phyloP scores from a whole-genome alignment of 345 rosid species.

The Combretum micranthum region DNA sequence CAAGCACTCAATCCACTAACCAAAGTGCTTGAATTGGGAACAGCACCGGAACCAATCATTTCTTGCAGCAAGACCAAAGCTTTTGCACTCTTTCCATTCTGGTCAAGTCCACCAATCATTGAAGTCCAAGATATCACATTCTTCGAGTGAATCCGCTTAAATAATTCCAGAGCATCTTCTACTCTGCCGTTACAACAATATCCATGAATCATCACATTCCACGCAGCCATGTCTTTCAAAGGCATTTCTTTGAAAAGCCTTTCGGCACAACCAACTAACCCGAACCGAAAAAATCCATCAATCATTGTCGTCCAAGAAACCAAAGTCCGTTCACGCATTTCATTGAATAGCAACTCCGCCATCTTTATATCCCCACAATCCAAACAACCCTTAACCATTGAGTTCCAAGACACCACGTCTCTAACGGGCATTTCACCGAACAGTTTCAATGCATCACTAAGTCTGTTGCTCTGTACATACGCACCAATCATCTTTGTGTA shows the following conservation, averaged over 20 bases:
- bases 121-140: slow-evolving; percentile 83
- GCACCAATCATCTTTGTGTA: slow-evolving; percentile 54
- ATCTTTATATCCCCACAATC: slow-evolving; percentile 42
- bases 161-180: slow-evolving; percentile 44
- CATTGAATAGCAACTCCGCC: slow-evolving; percentile 45
- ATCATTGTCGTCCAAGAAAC: slow-evolving; percentile 75
- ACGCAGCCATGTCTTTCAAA: slow-evolving; percentile 50
- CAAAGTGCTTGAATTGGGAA: slow-evolving; percentile 44
- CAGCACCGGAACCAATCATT: slow-evolving; percentile 38
- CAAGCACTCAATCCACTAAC: slow-evolving; percentile 53
- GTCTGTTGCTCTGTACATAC: slow-evolving; percentile 22
- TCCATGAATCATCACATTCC: slow-evolving; percentile 76
- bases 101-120: slow-evolving; percentile 67
- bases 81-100: slow-evolving; percentile 40
- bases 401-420: slow-evolving; percentile 61
- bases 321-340: slow-evolving; percentile 59
- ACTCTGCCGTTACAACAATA: slow-evolving; percentile 45
- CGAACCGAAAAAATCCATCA: slow-evolving; percentile 49
- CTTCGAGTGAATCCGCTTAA: slow-evolving; percentile 45
- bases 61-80: slow-evolving; percentile 38
- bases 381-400: slow-evolving; percentile 59
- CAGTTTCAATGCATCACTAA: slow-evolving; percentile 43
- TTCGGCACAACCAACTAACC: slow-evolving; percentile 48
- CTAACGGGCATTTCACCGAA: slow-evolving; percentile 41
- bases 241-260: slow-evolving; percentile 51